These are phyloP conservation scores for Teratosphaeria destructans DNA, from an alignment of 2,329 filamentous ascomycete species.

Conservation along the genomic window DNA sequence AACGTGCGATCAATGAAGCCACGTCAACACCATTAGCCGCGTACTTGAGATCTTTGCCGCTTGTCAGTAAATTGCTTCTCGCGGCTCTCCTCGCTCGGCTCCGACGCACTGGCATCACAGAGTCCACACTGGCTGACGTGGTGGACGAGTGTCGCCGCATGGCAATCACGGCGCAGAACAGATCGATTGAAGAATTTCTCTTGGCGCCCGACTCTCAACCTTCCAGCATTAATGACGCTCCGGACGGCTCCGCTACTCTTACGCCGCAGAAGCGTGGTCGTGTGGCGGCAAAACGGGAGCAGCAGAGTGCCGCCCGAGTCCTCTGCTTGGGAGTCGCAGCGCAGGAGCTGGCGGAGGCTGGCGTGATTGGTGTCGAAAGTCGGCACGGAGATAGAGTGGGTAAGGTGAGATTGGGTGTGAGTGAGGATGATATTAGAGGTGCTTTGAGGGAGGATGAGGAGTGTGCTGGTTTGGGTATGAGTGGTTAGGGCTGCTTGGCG, in stretches of 20 bases:
- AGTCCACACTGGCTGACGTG: slow-evolving; percentile 81
- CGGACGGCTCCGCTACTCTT: slow-evolving; percentile 13
- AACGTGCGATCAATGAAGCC: slow-evolving; percentile 88
- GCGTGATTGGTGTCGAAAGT: slow-evolving; percentile 74
- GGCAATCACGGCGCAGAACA: slow-evolving; percentile 49
- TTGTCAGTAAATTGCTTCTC: slow-evolving; percentile 76
- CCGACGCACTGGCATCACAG: slow-evolving; percentile 71
- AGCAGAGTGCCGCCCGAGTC: slow-evolving; percentile 37
- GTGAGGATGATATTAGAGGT: slow-evolving; percentile 81
- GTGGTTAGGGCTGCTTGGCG: slow-evolving; percentile 6
- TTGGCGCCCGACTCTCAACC: slow-evolving; percentile 33
- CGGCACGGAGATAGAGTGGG: slow-evolving; percentile 71
- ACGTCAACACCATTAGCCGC: slow-evolving; percentile 88
- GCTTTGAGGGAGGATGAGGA: slow-evolving; percentile 83
- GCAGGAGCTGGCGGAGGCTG: slow-evolving; percentile 74
- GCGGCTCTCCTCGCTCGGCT: slow-evolving; percentile 70
- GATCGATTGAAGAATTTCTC: slow-evolving; percentile 52
- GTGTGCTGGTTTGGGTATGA: slow-evolving; percentile 66
- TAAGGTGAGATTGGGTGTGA: slow-evolving; percentile 74
- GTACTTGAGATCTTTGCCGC: slow-evolving; percentile 70
- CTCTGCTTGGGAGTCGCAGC: slow-evolving; percentile 60
- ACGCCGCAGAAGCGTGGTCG: slow-evolving; percentile 24
- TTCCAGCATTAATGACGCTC: slow-evolving; percentile 13
- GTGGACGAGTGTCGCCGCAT: slow-evolving; percentile 73
- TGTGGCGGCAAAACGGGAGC: slow-evolving; percentile 21